A percentile compares a stretch with the other conserved stretches of the same genome.
These are phyloP conservation scores for Alloteropsis semialata DNA, from an alignment of 176 grass and related monocot genomes.

Conservation along the genomic window DNA sequence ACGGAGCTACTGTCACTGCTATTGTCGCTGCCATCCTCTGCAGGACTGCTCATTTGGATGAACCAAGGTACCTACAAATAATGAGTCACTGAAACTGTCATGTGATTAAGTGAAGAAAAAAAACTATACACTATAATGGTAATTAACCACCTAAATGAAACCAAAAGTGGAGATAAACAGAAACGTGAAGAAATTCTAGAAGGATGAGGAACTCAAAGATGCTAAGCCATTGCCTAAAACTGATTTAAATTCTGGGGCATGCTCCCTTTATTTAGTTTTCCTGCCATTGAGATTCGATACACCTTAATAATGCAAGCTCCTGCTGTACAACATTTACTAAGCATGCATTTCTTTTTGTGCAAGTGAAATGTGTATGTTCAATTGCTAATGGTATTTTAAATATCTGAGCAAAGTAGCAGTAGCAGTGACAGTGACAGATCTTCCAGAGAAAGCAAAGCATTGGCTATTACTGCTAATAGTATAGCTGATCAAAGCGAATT, in stretches of 20 bases:
- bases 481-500: not conserved
- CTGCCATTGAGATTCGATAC: not conserved
- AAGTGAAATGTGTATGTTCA: not conserved
- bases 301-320: not conserved
- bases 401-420: not conserved
- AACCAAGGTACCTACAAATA: too few relatives aligned
- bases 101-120: slow-evolving; percentile 2
- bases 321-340: not conserved
- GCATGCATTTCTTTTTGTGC: not conserved
- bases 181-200: not conserved
- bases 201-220: not conserved
- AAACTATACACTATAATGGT: not conserved
- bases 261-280: not conserved
- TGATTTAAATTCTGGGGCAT: not conserved
- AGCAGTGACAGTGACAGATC: not conserved
- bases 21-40: too few relatives aligned
- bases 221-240: not conserved
- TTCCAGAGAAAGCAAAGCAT: not conserved
- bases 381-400: not conserved
- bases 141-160: not conserved
- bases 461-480: not conserved
- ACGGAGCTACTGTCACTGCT: too few relatives aligned
- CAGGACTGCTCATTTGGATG: too few relatives aligned
- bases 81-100: too few relatives aligned
- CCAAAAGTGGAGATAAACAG: not conserved